Conservation (phyloP, 306 rosid genomes). For the Luffa aegyptiaca region DNA sequence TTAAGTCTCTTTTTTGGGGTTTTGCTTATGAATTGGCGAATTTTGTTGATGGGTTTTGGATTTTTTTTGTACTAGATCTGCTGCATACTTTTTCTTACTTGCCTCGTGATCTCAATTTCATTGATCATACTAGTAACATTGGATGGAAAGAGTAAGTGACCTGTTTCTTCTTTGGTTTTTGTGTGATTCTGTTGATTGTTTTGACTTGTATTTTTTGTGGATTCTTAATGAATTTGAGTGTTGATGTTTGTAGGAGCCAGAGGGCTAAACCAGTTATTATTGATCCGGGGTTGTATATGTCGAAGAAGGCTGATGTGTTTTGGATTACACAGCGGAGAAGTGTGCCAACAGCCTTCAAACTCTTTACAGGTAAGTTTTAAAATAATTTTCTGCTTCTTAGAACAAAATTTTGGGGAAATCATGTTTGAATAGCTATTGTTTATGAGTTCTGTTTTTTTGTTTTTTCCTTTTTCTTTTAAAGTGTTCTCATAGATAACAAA, state of each 20-base stretch:
- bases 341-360: slow-evolving; percentile 95
- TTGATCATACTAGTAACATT: slow-evolving; percentile 91
- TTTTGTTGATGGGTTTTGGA: slow-evolving; percentile 23
- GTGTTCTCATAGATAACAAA: neutral
- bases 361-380: slow-evolving; percentile 59
- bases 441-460: neutral
- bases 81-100: slow-evolving; percentile 80
- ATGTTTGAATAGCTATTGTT: neutral
- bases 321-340: slow-evolving; percentile 93
- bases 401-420: neutral
- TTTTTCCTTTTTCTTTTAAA: neutral
- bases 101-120: slow-evolving; percentile 93
- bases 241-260: slow-evolving; percentile 38
- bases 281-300: slow-evolving; percentile 93
- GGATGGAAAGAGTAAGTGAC: slow-evolving; percentile 93
- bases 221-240: slow-evolving; percentile 10
- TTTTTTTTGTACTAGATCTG: slow-evolving; percentile 58
- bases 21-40: neutral
- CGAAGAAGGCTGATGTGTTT: slow-evolving; percentile 82
- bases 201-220: slow-evolving; percentile 1
- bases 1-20: neutral
- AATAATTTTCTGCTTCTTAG: neutral
- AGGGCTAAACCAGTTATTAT: slow-evolving; percentile 83
- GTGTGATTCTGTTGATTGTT: neutral
- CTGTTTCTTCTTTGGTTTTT: neutral